Conservation (phyloP, 768 basidiomycete species). For the Rhizopogon roseolus region DNA sequence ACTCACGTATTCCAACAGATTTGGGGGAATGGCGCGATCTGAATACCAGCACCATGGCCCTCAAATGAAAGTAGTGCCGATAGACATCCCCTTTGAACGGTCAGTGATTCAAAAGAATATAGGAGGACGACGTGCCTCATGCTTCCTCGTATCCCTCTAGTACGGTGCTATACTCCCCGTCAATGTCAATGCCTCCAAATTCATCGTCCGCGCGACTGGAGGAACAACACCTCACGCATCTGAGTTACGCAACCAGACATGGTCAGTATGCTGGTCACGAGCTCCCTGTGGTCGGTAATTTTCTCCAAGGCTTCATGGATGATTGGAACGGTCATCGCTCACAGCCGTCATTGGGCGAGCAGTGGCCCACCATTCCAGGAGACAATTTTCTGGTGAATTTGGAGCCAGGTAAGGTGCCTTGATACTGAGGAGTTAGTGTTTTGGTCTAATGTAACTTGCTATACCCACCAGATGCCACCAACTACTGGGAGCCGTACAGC, state of each 20-base stretch:
- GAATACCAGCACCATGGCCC: neutral
- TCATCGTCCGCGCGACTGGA: too few species aligned
- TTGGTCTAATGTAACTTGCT: neutral
- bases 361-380: too few species aligned
- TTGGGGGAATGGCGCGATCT: neutral
- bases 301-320: too few species aligned
- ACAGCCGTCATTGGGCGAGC: neutral
- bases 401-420: neutral
- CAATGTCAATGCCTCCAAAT: too few species aligned
- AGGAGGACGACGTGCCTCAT: too few species aligned
- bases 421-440: neutral
- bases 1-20: neutral
- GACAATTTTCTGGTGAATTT: too few species aligned
- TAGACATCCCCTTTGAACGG: too few species aligned
- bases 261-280: neutral
- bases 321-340: neutral
- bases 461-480: neutral
- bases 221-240: neutral
- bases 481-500: neutral
- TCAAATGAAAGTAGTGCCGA: too few species aligned
- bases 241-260: neutral
- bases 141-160: too few species aligned
- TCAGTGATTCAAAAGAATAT: too few species aligned
- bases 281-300: neutral
- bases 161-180: too few species aligned